These are phyloP conservation scores for Penicillium nucicola DNA, from an alignment of 495 filamentous ascomycete genomes.

Conservation along the genomic window DNA sequence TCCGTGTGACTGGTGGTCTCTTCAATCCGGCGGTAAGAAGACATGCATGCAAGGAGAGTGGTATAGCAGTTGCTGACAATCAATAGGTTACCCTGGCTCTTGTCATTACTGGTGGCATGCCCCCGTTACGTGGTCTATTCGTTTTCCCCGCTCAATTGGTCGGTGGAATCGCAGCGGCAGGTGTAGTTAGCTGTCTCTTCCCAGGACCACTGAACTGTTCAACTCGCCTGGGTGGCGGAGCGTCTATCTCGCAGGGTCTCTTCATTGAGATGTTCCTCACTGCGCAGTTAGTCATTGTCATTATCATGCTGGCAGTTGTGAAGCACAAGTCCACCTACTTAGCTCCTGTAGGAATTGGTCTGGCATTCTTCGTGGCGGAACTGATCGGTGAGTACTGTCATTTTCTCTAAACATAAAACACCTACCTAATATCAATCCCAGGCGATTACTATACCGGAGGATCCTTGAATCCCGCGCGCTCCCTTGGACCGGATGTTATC, in stretches of 20 bases:
- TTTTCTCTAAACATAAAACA: background rate
- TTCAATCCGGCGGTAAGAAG: conserved; percentile 72
- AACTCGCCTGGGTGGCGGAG: conserved; percentile 55
- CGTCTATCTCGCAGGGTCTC: conserved; percentile 62
- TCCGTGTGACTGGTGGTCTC: conserved; percentile 71
- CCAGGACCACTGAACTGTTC: conserved; percentile 59
- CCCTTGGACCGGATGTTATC: conserved; percentile 68
- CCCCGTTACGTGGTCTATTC: conserved; percentile 44
- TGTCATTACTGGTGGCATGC: conserved; percentile 54
- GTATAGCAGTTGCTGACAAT: background rate
- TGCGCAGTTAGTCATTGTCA: conserved; percentile 69
- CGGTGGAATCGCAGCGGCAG: conserved; percentile 57
- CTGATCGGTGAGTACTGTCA: conserved; percentile 50
- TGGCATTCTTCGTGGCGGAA: conserved; percentile 68
- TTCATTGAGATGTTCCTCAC: conserved; percentile 84
- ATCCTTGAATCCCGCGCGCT: conserved; percentile 69
- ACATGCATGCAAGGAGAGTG: no score
- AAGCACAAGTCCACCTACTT: conserved; percentile 78
- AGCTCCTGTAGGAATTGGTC: conserved; percentile 74
- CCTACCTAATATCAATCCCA: conserved; percentile 7
- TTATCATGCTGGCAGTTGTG: conserved; percentile 81
- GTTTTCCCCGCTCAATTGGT: conserved; percentile 55
- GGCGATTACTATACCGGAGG: conserved; percentile 72
- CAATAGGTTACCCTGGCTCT: conserved; percentile 56
- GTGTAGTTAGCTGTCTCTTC: conserved; percentile 59